Percentiles rank a stretch among this genome's conserved stretches.
phyloP scores from a whole-genome alignment of 257 asterid species.

The Forsythia viridissima region DNA sequence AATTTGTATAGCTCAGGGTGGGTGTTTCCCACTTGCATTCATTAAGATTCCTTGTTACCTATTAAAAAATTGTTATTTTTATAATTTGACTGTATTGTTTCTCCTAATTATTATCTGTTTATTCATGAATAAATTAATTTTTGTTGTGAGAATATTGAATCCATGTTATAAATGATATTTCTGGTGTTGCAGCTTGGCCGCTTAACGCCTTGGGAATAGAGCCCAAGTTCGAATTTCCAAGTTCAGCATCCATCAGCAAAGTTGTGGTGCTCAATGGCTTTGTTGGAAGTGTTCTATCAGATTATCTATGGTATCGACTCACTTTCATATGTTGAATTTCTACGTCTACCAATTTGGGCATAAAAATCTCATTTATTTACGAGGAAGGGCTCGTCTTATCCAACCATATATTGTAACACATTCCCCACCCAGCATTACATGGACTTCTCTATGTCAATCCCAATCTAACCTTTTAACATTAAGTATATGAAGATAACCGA shows the following conservation, averaged over 20 bases:
- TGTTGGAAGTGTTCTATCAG: constrained; percentile 76
- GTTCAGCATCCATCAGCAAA: constrained; percentile 58
- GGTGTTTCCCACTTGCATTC: background rate
- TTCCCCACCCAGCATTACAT: background rate
- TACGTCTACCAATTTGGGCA: constrained; percentile 3
- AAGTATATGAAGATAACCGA: background rate
- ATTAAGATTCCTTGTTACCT: background rate
- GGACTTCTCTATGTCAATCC: background rate
- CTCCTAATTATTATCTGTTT: background rate
- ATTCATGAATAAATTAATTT: background rate
- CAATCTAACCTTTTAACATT: background rate
- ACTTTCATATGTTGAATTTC: background rate
- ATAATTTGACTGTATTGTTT: too few species aligned
- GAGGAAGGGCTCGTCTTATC: background rate
- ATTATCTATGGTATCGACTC: constrained; percentile 64
- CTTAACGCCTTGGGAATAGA: constrained; percentile 70
- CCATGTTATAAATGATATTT: background rate
- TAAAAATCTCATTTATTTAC: background rate
- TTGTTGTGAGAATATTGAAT: background rate
- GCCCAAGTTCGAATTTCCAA: constrained; percentile 66
- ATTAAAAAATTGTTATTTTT: too few species aligned
- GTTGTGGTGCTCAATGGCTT: constrained; percentile 63
- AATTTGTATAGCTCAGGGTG: background rate
- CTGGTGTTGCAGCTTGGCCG: constrained; percentile 60
- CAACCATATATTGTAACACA: too few species aligned